phyloP scores from a whole-genome alignment of 225 moss, liverwort and hornwort species.

The Ulota crispa region DNA sequence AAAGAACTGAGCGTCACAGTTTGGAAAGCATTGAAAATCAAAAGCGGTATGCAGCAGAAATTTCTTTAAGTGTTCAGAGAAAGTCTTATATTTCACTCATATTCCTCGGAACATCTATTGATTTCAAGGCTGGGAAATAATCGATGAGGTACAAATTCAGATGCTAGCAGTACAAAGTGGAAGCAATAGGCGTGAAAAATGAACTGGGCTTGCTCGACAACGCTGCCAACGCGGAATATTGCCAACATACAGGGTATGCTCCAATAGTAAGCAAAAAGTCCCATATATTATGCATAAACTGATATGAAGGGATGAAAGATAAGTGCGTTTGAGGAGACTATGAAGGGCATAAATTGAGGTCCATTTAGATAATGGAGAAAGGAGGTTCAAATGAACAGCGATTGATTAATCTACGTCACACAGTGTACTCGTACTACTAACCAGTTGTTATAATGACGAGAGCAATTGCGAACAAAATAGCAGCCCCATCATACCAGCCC shows the following conservation, averaged over 20 bases:
- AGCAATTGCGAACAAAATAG: constrained; percentile 71
- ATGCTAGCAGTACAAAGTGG: neutral
- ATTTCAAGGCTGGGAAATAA: neutral
- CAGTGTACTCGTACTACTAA: constrained; percentile 3
- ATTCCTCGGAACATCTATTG: neutral
- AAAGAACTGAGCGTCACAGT: neutral
- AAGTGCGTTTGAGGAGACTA: neutral
- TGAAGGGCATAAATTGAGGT: neutral
- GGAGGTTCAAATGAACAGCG: no score
- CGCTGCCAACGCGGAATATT: neutral
- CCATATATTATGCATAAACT: neutral
- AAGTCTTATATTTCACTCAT: neutral
- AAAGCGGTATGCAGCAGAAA: neutral
- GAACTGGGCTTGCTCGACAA: neutral
- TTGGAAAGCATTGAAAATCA: neutral
- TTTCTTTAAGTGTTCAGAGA: no score
- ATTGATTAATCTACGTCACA: neutral
- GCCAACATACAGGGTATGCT: neutral
- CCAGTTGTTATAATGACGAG: constrained; percentile 85
- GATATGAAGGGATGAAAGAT: neutral
- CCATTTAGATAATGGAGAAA: neutral
- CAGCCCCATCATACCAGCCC: constrained; percentile 94
- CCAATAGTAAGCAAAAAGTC: neutral
- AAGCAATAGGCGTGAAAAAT: neutral
- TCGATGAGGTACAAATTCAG: neutral